Conservation (phyloP, 2,329 filamentous ascomycete species). For the Colletotrichum lupini region DNA sequence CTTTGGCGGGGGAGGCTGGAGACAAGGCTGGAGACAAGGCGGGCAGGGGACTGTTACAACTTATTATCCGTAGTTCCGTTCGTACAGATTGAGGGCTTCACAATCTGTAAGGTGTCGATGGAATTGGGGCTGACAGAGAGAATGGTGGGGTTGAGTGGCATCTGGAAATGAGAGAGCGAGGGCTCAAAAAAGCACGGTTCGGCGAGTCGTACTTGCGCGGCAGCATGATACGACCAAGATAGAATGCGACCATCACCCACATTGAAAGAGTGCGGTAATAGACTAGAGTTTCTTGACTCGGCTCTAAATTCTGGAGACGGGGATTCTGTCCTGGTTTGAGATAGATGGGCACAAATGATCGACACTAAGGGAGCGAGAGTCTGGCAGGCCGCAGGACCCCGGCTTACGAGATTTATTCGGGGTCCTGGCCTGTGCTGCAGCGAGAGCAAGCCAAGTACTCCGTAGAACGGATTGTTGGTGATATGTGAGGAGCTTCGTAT, state of each 20-base stretch:
- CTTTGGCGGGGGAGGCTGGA: not conserved
- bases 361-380: not conserved
- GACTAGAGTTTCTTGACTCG: slow-evolving; percentile 4
- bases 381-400: not conserved
- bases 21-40: not conserved
- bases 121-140: not conserved
- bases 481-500: not conserved
- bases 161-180: not conserved
- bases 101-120: not conserved
- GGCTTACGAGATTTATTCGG: not conserved
- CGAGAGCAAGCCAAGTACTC: not conserved
- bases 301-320: slow-evolving; percentile 6
- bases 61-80: not conserved
- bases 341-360: not conserved
- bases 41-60: not conserved
- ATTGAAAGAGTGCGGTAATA: not conserved
- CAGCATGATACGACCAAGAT: not conserved
- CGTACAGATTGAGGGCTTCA: not conserved
- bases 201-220: not conserved
- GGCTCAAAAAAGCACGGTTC: not conserved
- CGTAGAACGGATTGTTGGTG: not conserved
- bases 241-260: not conserved
- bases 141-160: not conserved
- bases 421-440: not conserved
- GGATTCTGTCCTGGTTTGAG: not conserved